A percentile compares a stretch with the other conserved stretches of the same genome.
These are phyloP conservation scores for Coemansia biformis DNA, from an alignment of 192 early-diverging fungal genomes.

Conservation along the genomic window DNA sequence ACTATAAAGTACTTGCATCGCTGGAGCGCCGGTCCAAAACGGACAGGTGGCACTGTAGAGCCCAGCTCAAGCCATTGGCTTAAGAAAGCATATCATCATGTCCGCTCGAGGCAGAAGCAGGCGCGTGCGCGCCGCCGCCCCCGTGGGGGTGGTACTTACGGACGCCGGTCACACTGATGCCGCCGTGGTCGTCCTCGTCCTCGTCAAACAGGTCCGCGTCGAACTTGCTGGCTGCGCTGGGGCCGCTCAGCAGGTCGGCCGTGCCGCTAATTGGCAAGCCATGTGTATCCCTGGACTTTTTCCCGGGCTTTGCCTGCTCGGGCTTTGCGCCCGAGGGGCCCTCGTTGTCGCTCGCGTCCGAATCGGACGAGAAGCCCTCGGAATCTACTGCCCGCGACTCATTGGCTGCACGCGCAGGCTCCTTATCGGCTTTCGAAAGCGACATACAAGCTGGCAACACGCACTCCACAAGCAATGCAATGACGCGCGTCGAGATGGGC, in stretches of 20 bases:
- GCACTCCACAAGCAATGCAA: too few relatives aligned
- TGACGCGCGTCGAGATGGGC: too few relatives aligned
- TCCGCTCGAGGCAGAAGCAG: not conserved
- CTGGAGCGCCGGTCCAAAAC: slow-evolving; percentile 35
- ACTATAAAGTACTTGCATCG: slow-evolving; percentile 43
- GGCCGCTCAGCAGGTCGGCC: not conserved
- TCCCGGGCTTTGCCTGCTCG: not conserved
- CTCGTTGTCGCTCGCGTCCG: not conserved
- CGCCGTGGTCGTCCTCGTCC: not conserved
- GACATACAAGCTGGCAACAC: not conserved
- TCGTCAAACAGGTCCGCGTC: slow-evolving; percentile 1
- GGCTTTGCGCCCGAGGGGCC: not conserved
- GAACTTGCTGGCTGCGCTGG: not conserved
- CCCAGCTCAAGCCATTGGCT: slow-evolving; percentile 2
- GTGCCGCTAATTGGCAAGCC: not conserved
- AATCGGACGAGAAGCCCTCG: not conserved
- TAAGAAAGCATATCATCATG: slow-evolving; percentile 12
- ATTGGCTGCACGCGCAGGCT: not conserved
- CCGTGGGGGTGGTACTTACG: slow-evolving; percentile 3
- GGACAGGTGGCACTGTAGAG: slow-evolving; percentile 13
- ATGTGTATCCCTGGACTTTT: not conserved
- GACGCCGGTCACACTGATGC: slow-evolving; percentile 2
- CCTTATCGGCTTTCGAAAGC: not conserved
- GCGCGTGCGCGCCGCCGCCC: not conserved
- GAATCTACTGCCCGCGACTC: not conserved